Percentiles rank a stretch among this genome's conserved stretches.
phyloP scores from a whole-genome alignment of 768 basidiomycete species.

The Tricholoma flavovirens region DNA sequence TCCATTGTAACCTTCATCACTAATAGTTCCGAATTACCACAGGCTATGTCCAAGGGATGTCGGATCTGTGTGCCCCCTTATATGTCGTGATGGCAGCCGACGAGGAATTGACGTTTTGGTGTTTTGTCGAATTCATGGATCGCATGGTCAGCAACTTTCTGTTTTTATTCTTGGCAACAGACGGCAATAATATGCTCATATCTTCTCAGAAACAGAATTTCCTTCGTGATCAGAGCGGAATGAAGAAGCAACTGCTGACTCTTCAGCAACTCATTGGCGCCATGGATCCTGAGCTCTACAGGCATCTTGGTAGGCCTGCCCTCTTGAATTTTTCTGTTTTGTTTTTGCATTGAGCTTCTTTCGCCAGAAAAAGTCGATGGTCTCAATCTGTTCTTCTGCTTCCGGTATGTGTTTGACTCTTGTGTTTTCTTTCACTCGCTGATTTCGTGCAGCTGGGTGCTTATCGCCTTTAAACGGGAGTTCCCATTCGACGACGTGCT shows the following conservation, averaged over 20 bases:
- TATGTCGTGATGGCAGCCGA: slow-evolving; percentile 89
- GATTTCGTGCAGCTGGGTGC: slow-evolving; percentile 61
- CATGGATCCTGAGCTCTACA: slow-evolving; percentile 95
- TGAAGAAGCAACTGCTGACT: slow-evolving; percentile 89
- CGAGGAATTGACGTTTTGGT: slow-evolving; percentile 93
- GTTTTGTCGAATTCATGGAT: slow-evolving; percentile 91
- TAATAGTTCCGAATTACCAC: slow-evolving; percentile 1
- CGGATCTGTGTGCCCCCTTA: slow-evolving; percentile 88
- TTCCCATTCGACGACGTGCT: slow-evolving; percentile 90
- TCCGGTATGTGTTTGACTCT: slow-evolving; percentile 55
- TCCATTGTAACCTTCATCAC: slow-evolving; percentile 1
- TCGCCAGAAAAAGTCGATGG: slow-evolving; percentile 74
- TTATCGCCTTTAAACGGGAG: slow-evolving; percentile 95
- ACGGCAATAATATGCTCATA: slow-evolving; percentile 4
- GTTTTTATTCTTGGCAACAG: not conserved
- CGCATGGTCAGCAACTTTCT: slow-evolving; percentile 65
- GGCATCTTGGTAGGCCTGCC: slow-evolving; percentile 62
- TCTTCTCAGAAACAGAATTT: slow-evolving; percentile 82
- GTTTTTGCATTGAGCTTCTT: not conserved
- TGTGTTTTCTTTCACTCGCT: not conserved
- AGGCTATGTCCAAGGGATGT: slow-evolving; percentile 99
- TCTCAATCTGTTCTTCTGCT: slow-evolving; percentile 96
- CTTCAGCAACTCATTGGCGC: slow-evolving; percentile 86
- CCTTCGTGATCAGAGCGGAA: slow-evolving; percentile 92
- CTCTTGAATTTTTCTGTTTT: not conserved